A percentile compares a stretch with the other conserved stretches of the same genome.
Evolutionary conservation across 2,329 filamentous ascomycete species (phyloP).

Genomic region (Pseudocercospora fuligena): DNA sequence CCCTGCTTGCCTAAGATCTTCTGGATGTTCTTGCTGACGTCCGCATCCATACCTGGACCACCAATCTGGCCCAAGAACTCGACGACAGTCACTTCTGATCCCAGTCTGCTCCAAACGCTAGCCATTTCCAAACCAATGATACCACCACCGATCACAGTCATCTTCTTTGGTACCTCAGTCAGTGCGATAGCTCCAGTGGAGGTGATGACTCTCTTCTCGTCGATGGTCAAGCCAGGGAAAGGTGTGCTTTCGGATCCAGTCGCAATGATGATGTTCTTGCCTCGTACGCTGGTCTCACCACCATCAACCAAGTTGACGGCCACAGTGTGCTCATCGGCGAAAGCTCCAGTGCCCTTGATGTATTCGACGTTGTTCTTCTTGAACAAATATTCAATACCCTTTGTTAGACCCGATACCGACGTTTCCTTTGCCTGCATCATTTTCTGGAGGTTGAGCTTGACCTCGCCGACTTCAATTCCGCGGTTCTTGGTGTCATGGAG

Average conservation of each 20-base stretch:
- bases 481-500: conserved; percentile 93
- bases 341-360: conserved; percentile 75
- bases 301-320: conserved; percentile 90
- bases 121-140: conserved; percentile 99
- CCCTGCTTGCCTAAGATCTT: conserved; percentile 96
- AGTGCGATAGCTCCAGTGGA: conserved; percentile 93
- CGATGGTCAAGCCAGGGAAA: conserved; percentile 93
- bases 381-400: conserved; percentile 96
- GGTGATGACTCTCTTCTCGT: conserved; percentile 96
- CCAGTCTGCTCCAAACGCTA: conserved; percentile 95
- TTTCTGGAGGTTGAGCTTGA: conserved; percentile 90
- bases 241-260: conserved; percentile 95
- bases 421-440: conserved; percentile 99
- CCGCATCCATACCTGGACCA: conserved; percentile 94
- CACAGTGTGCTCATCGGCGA: conserved; percentile 73
- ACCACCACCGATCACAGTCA: conserved; percentile 96
- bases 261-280: conserved; percentile 98
- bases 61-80: conserved; percentile 97
- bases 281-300: conserved; percentile 82
- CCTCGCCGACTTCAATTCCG: conserved; percentile 95
- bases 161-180: conserved; percentile 88
- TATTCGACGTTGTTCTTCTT: conserved; percentile 99
- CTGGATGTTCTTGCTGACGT: conserved; percentile 88
- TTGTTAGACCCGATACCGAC: conserved; percentile 85
- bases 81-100: conserved; percentile 93